phyloP scores from a whole-genome alignment of 192 early-diverging fungal species.

The Backusella parvicylindrica region DNA sequence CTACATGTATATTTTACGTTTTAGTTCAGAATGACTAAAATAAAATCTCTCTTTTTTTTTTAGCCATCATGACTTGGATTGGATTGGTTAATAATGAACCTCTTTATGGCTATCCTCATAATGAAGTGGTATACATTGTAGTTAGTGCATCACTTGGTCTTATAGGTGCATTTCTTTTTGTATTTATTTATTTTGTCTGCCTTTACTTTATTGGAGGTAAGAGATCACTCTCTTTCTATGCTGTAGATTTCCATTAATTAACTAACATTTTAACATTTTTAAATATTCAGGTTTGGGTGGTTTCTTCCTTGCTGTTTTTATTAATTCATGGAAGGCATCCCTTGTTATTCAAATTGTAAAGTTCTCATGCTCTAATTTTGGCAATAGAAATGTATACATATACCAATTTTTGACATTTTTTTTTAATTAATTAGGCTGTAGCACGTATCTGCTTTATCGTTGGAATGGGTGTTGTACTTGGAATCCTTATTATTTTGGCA shows the following conservation, averaged over 20 bases:
- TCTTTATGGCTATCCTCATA: constrained; percentile 23
- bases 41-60: neutral
- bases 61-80: constrained; percentile 37
- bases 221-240: neutral
- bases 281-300: constrained; percentile 17
- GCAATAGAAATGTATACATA: neutral
- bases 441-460: constrained; percentile 39
- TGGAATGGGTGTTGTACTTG: constrained; percentile 29
- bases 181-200: constrained; percentile 52
- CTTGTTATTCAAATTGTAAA: constrained; percentile 33
- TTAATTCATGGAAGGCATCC: constrained; percentile 33
- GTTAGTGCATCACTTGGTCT: constrained; percentile 30
- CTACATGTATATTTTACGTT: neutral
- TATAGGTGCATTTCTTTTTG: constrained; percentile 28
- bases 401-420: neutral
- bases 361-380: neutral
- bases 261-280: neutral
- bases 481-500: constrained; percentile 29
- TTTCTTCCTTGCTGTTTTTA: constrained; percentile 32
- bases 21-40: neutral
- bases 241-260: neutral
- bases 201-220: constrained; percentile 53
- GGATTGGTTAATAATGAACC: constrained; percentile 35
- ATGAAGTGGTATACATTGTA: constrained; percentile 26
- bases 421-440: constrained; percentile 17